Conservation (phyloP, 179 eudicot species). For the Kewa caespitosa region DNA sequence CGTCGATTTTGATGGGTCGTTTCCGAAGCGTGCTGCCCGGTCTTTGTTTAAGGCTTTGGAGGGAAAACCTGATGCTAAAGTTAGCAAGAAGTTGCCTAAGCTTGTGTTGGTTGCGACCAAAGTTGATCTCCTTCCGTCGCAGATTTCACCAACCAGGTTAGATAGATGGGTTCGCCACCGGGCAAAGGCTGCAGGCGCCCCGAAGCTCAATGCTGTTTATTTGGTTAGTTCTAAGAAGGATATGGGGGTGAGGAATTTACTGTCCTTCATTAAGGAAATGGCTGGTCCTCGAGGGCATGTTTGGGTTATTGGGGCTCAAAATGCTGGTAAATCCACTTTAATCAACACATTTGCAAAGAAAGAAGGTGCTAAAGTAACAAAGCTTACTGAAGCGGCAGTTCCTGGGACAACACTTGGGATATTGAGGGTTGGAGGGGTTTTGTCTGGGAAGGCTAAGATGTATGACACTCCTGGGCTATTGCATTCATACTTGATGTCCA, state of each 20-base stretch:
- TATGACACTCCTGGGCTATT: slow-evolving; percentile 93
- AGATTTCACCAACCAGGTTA: slow-evolving; percentile 86
- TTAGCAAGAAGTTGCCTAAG: slow-evolving; percentile 77
- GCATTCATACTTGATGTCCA: slow-evolving; percentile 82
- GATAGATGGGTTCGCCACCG: slow-evolving; percentile 94
- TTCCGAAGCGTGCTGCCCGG: slow-evolving; percentile 82
- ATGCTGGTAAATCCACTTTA: slow-evolving; percentile 92
- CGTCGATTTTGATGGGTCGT: slow-evolving; percentile 96
- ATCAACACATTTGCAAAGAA: slow-evolving; percentile 87
- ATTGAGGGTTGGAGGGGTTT: slow-evolving; percentile 81
- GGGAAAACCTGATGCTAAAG: slow-evolving; percentile 47
- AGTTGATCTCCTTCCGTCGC: slow-evolving; percentile 89
- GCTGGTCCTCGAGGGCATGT: slow-evolving; percentile 98
- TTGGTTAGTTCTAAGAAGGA: slow-evolving; percentile 84
- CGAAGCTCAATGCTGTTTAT: slow-evolving; percentile 82
- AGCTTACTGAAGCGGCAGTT: slow-evolving; percentile 90
- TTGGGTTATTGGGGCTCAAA: slow-evolving; percentile 97
- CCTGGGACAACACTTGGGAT: slow-evolving; percentile 98
- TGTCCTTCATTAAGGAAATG: slow-evolving; percentile 65
- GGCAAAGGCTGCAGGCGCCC: slow-evolving; percentile 86
- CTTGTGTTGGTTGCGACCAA: slow-evolving; percentile 91
- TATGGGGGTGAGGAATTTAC: slow-evolving; percentile 85
- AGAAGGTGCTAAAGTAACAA: slow-evolving; percentile 69
- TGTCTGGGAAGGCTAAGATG: slow-evolving; percentile 92
- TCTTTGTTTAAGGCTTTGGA: slow-evolving; percentile 83